Conservation (phyloP, 352 stramenopile species). For the Phytophthora citrophthora region DNA sequence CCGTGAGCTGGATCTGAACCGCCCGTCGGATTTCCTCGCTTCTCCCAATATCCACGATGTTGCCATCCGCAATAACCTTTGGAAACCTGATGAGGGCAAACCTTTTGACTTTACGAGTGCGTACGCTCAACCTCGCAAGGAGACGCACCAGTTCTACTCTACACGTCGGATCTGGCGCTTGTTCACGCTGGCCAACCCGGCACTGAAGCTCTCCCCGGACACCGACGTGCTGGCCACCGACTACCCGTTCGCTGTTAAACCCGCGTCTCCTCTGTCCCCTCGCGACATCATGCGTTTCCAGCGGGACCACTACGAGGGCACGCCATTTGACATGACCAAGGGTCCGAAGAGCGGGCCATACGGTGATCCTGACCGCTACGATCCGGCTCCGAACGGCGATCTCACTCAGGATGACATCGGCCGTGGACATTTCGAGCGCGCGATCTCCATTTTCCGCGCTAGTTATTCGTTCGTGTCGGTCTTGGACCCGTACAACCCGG, state of each 20-base stretch:
- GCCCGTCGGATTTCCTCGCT: conserved; percentile 88
- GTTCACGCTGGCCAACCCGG: conserved; percentile 81
- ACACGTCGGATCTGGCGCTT: conserved; percentile 92
- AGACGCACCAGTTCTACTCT: conserved; percentile 79
- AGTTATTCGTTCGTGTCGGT: conserved; percentile 90
- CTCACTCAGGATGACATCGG: conserved; percentile 57
- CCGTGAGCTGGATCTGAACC: conserved; percentile 78
- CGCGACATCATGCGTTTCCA: conserved; percentile 92
- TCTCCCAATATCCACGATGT: conserved; percentile 90
- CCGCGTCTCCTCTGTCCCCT: conserved; percentile 56
- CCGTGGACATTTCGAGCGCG: conserved; percentile 84
- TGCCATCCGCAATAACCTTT: conserved; percentile 86
- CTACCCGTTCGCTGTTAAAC: conserved; percentile 90
- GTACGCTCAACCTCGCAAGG: conserved; percentile 77
- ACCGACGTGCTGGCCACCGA: conserved; percentile 79
- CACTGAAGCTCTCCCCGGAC: conserved; percentile 69
- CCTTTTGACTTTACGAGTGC: conserved; percentile 91
- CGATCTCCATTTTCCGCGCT: conserved; percentile 94
- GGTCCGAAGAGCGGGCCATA: conserved; percentile 86
- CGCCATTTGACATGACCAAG: conserved; percentile 89
- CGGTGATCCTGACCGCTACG: conserved; percentile 92
- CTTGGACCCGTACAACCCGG: conserved; percentile 56
- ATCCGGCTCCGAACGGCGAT: conserved; percentile 52
- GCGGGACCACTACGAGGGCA: conserved; percentile 94
- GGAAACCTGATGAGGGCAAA: conserved; percentile 52